These are phyloP conservation scores for Schizopora paradoxa DNA, from an alignment of 1,284 basidiomycete genomes.

Conservation along the genomic window DNA sequence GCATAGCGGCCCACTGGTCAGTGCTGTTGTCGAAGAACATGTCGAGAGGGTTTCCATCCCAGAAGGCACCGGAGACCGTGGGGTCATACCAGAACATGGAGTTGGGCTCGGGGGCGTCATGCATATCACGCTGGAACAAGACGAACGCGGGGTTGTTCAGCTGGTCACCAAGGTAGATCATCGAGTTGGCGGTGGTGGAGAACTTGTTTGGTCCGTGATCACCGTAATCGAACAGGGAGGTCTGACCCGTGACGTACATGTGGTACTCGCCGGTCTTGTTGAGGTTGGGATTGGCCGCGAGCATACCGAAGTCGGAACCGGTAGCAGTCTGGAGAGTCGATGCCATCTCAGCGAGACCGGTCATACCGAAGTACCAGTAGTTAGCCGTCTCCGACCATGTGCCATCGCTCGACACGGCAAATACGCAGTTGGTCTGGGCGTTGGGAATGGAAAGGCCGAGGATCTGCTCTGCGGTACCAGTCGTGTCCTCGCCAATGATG, in stretches of 20 bases:
- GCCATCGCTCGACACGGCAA: slow-evolving; percentile 66
- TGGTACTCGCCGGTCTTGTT: slow-evolving; percentile 81
- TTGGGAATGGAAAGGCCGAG: slow-evolving; percentile 68
- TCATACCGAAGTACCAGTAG: slow-evolving; percentile 96
- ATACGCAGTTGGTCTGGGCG: slow-evolving; percentile 76
- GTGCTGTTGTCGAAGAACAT: slow-evolving; percentile 66
- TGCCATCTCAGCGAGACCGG: slow-evolving; percentile 88
- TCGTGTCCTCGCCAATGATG: slow-evolving; percentile 81
- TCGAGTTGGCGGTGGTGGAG: slow-evolving; percentile 72
- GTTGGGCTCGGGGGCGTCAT: slow-evolving; percentile 84
- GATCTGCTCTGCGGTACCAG: slow-evolving; percentile 64
- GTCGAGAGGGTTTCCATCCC: slow-evolving; percentile 83
- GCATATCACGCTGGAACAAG: slow-evolving; percentile 90
- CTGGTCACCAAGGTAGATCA: slow-evolving; percentile 67
- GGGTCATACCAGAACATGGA: slow-evolving; percentile 99
- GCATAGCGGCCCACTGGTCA: slow-evolving; percentile 87
- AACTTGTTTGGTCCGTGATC: slow-evolving; percentile 97
- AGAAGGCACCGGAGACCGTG: slow-evolving; percentile 80
- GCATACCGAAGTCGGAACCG: slow-evolving; percentile 76
- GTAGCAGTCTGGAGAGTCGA: slow-evolving; percentile 82
- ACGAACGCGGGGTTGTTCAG: slow-evolving; percentile 71
- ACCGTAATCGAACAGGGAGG: slow-evolving; percentile 87
- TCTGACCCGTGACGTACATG: slow-evolving; percentile 84
- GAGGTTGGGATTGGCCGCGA: slow-evolving; percentile 66
- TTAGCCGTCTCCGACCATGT: slow-evolving; percentile 95